A percentile compares a stretch with the other conserved stretches of the same genome.
phyloP scores from a whole-genome alignment of 1,139 yeast species.

The Saccharomyces hybrid region DNA sequence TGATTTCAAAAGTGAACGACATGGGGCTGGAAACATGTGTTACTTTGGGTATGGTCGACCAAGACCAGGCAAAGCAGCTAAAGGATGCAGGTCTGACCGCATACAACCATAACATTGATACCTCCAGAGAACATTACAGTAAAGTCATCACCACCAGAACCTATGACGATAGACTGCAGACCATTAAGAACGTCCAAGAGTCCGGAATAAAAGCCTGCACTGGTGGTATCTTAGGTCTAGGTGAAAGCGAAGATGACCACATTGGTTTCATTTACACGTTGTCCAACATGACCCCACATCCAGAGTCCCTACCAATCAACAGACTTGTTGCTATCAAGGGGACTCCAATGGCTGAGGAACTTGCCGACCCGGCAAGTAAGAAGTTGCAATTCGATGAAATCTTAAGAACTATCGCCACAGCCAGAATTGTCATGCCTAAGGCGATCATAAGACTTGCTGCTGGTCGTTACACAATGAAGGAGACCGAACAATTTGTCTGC shows the following conservation, averaged over 20 bases:
- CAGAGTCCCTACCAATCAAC: slow-evolving; percentile 78
- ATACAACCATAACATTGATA: slow-evolving; percentile 73
- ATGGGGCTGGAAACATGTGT: slow-evolving; percentile 73
- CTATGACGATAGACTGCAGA: slow-evolving; percentile 64
- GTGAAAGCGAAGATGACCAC: slow-evolving; percentile 68
- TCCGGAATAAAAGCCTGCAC: slow-evolving; percentile 70
- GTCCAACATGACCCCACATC: slow-evolving; percentile 60
- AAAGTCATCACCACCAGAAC: slow-evolving; percentile 61
- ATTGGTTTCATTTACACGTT: slow-evolving; percentile 60
- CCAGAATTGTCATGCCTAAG: slow-evolving; percentile 65
- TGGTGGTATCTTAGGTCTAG: slow-evolving; percentile 75
- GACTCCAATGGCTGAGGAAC: slow-evolving; percentile 60
- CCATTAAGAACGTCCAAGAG: slow-evolving; percentile 55
- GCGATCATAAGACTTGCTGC: slow-evolving; percentile 71
- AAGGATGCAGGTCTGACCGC: slow-evolving; percentile 72
- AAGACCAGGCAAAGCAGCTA: slow-evolving; percentile 51
- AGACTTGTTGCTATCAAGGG: slow-evolving; percentile 73
- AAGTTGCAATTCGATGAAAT: slow-evolving; percentile 53
- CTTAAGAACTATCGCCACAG: slow-evolving; percentile 66
- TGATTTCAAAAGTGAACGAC: slow-evolving; percentile 60
- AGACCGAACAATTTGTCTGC: slow-evolving; percentile 65
- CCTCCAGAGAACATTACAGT: slow-evolving; percentile 71
- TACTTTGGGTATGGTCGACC: slow-evolving; percentile 68
- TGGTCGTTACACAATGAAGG: slow-evolving; percentile 76
- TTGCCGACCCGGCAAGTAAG: slow-evolving; percentile 37